Evolutionary conservation across 495 filamentous ascomycete genomes (phyloP).

Genomic region (Annulohypoxylon stygium): DNA sequence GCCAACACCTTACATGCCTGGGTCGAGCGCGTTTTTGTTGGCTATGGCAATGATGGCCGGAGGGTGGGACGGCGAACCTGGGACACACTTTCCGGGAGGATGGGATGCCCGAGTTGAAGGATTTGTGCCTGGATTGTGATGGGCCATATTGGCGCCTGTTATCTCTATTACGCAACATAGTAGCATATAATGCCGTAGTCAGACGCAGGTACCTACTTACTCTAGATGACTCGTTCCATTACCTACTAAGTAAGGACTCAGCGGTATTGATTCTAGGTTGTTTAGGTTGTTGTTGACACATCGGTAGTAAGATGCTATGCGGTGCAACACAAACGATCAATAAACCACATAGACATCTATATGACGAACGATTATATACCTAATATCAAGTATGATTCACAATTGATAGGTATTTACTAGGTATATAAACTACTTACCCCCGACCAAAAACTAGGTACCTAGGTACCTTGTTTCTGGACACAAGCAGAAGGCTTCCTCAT

Average conservation of each 20-base stretch:
- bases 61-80: slow-evolving; percentile 63
- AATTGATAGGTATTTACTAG: too few relatives aligned
- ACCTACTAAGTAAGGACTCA: not conserved
- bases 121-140: slow-evolving; percentile 54
- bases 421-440: too few relatives aligned
- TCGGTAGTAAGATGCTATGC: not conserved
- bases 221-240: not conserved
- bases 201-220: too few relatives aligned
- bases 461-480: not conserved
- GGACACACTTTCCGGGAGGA: slow-evolving; percentile 57
- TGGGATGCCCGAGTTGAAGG: slow-evolving; percentile 64
- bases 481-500: not conserved
- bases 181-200: too few relatives aligned
- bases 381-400: not conserved
- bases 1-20: slow-evolving; percentile 69
- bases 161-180: not conserved
- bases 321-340: slow-evolving; percentile 1
- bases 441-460: too few relatives aligned
- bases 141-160: not conserved
- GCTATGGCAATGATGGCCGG: slow-evolving; percentile 69
- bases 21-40: slow-evolving; percentile 60
- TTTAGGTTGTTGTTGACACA: not conserved
- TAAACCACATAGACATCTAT: not conserved
- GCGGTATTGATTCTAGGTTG: not conserved
- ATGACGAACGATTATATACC: too few relatives aligned